Percentiles rank a stretch among this genome's conserved stretches.
Evolutionary conservation across 2,329 filamentous ascomycete species (phyloP).

Genomic region (Allantophomopsis cytisporea): DNA sequence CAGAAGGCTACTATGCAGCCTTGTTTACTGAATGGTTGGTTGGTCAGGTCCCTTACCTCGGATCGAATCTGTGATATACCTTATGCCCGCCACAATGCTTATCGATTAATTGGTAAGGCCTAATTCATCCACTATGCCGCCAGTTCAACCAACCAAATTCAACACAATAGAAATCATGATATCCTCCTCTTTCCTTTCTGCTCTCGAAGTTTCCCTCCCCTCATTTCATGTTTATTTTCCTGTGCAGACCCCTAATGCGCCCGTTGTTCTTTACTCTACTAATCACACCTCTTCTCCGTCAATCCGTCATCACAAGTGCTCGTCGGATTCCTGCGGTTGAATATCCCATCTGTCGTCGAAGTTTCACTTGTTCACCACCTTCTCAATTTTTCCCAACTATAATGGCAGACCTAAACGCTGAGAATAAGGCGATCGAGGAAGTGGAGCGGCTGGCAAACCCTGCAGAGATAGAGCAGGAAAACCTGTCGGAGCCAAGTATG

Average conservation of each 20-base stretch:
- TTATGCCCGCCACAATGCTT: too few species aligned
- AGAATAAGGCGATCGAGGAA: slow-evolving; percentile 32
- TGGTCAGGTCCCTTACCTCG: too few species aligned
- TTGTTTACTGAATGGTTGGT: too few species aligned
- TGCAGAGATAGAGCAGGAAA: slow-evolving; percentile 29
- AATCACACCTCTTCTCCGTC: slow-evolving; percentile 1
- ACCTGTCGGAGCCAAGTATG: slow-evolving; percentile 25
- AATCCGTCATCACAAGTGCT: background rate
- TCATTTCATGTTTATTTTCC: too few species aligned
- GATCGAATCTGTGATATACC: too few species aligned
- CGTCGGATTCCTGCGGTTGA: slow-evolving; percentile 3
- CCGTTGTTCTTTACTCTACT: slow-evolving; percentile 2
- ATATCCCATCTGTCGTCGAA: slow-evolving; percentile 7
- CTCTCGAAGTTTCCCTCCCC: too few species aligned
- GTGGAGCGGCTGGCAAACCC: slow-evolving; percentile 17
- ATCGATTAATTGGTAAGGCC: too few species aligned
- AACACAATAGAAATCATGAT: too few species aligned
- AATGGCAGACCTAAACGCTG: slow-evolving; percentile 7
- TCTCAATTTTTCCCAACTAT: slow-evolving; percentile 3
- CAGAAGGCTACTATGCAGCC: too few species aligned
- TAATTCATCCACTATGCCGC: too few species aligned
- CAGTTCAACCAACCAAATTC: background rate
- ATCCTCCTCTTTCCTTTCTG: too few species aligned
- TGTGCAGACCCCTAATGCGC: slow-evolving; percentile 1
- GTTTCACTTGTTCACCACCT: slow-evolving; percentile 6